Percentiles rank a stretch among this genome's conserved stretches.
Evolutionary conservation across 257 asterid species (phyloP).

Genomic region (Plectranthus barbatus): DNA sequence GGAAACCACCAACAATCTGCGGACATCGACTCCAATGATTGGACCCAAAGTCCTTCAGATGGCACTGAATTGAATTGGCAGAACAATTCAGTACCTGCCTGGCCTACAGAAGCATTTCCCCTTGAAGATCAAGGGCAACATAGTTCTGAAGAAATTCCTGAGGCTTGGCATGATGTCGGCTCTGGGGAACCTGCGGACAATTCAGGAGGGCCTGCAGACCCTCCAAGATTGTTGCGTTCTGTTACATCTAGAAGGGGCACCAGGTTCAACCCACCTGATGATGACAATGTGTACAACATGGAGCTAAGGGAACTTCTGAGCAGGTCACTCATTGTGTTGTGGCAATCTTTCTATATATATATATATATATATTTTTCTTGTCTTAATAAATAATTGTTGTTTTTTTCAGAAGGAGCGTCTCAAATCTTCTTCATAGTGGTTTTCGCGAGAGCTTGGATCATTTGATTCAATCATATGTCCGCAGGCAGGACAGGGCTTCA

Average conservation of each 20-base stretch:
- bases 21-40: slow-evolving; percentile 28
- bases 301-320: slow-evolving; percentile 89
- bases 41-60: slow-evolving; percentile 30
- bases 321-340: slow-evolving; percentile 34
- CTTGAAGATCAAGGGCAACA: slow-evolving; percentile 29
- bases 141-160: slow-evolving; percentile 27
- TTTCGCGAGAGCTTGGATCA: slow-evolving; percentile 91
- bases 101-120: slow-evolving; percentile 33
- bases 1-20: slow-evolving; percentile 27
- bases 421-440: slow-evolving; percentile 90
- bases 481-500: slow-evolving; percentile 69
- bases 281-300: slow-evolving; percentile 77
- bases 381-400: slow-evolving; percentile 10
- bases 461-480: slow-evolving; percentile 74
- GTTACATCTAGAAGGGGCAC: slow-evolving; percentile 37
- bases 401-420: slow-evolving; percentile 80
- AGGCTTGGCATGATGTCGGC: slow-evolving; percentile 47
- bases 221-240: slow-evolving; percentile 54
- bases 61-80: slow-evolving; percentile 37
- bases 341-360: not conserved
- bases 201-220: slow-evolving; percentile 49
- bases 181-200: slow-evolving; percentile 46
- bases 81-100: slow-evolving; percentile 30
- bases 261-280: slow-evolving; percentile 85
- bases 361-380: slow-evolving; percentile 6